Conservation (phyloP, 768 basidiomycete species). For the Kwoniella dejecticola region DNA sequence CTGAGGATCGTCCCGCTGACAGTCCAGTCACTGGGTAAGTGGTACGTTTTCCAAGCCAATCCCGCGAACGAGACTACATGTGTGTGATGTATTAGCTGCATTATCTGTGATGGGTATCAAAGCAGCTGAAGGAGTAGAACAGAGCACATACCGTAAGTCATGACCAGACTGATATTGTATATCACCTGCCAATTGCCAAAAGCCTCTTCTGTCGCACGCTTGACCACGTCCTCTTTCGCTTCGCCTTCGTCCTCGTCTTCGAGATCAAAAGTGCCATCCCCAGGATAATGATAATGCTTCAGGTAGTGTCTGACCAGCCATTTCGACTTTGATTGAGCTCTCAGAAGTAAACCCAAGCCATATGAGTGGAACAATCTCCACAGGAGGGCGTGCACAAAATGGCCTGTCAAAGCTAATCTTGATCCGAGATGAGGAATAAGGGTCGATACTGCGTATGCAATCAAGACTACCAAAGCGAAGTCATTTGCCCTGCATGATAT, state of each 20-base stretch:
- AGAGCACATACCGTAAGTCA: slow-evolving; percentile 79
- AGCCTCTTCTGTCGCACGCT: slow-evolving; percentile 84
- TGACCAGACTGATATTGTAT: slow-evolving; percentile 89
- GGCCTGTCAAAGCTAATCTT: slow-evolving; percentile 61
- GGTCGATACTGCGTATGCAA: slow-evolving; percentile 67
- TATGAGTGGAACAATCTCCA: slow-evolving; percentile 90
- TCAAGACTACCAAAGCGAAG: slow-evolving; percentile 72
- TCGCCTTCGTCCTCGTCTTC: slow-evolving; percentile 20
- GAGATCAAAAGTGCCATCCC: slow-evolving; percentile 15
- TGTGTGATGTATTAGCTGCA: neutral
- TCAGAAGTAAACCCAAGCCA: slow-evolving; percentile 79
- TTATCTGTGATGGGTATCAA: too few species aligned
- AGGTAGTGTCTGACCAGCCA: slow-evolving; percentile 91
- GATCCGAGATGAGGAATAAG: slow-evolving; percentile 65
- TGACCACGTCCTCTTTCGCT: slow-evolving; percentile 66
- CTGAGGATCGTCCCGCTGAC: slow-evolving; percentile 82
- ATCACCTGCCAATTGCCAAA: slow-evolving; percentile 93
- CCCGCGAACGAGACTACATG: slow-evolving; percentile 75
- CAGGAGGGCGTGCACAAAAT: slow-evolving; percentile 76
- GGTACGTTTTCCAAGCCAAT: slow-evolving; percentile 87
- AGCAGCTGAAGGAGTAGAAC: too few species aligned
- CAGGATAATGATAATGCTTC: slow-evolving; percentile 84
- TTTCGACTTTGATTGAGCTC: slow-evolving; percentile 79
- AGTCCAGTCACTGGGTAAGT: slow-evolving; percentile 77
- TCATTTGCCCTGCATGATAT: slow-evolving; percentile 71